Base-by-base conservation (phyloP, 352 stramenopile genomes). In the Globisporangium radiosum region DNA sequence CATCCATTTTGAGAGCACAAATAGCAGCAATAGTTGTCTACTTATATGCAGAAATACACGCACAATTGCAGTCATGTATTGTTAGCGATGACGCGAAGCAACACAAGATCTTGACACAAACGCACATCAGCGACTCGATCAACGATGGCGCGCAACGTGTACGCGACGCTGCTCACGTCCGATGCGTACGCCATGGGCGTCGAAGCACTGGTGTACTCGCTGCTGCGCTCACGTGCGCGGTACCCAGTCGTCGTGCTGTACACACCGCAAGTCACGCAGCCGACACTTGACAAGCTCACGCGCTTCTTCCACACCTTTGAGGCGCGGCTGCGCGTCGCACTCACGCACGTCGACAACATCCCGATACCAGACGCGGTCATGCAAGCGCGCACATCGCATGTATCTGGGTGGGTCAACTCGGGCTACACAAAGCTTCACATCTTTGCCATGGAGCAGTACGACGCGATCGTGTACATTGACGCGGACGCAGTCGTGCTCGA, bases 401-500 rank as follows among this genome's bases (percentile, higher is more conserved):
- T 79, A 1, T 15, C 65, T 54, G 70, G 71, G 1, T 79, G 69
- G 71, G 59, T 79, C 17, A 79, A 76, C 49, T 75, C 71, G 5
- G 71, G 66, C 1, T 78, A 81, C 63, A 70, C 68, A 5, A 78
- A 78, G 47, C 67, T 78, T 48, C 51, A 70, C 54, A 64, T 81
- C 56, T 81, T 91, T 67, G 66, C 70, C 45, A 68, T 95, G 57
- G 68, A 76, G 15, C 69, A 87, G 60, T 96, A 88, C 57, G 67
- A 84, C 33, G 81, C 74, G n/a, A 77, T 96, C 56, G 62, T 96
- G 7, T 96, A 94, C 64, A 87, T 96, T 56, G 83, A 95, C 66
- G 71, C 83, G 5, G 84, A 95, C 63, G 81, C 78, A 52, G 53
- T 95, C 43, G 81, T 96, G 15, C 52, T 93, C 5, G 72, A 84